Base-by-base conservation (phyloP, 495 filamentous ascomycete species). In the Xylaria scruposa region DNA sequence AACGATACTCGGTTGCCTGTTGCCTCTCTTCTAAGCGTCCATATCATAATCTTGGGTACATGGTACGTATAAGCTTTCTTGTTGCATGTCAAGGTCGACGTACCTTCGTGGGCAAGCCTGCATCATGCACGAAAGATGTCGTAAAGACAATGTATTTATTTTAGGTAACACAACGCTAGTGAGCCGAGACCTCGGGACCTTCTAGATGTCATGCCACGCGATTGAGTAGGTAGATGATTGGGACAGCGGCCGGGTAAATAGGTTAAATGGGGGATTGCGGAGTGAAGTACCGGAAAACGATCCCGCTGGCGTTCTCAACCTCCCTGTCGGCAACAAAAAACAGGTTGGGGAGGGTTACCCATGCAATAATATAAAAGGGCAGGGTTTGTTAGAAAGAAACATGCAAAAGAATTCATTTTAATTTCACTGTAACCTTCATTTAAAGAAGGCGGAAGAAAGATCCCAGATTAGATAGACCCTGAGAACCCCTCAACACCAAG, bases 181-280 rank as follows among this genome's bases (percentile, higher is more conserved):
- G 42, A 67, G 64, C 46, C 64, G 31, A 46, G 53, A 47, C 40
- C n/a, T 29, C 51, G 67, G 38, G 53, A 46, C 29, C 38, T 15
- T 38, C 46, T 24, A 38, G 31, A 8, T 8, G 3, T 10, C 31
- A 36, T 51, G 44, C 9, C 4, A 13, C 5, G 42, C 29, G 60
- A 17, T 26, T 24, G 36, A 24, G 17, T 7, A 9, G 12, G 17
- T 7, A 9, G 12, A 33, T 13, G 17, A 33, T 36, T 38, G 10
- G 33, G 58, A 60, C 58, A 31, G n/a, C 68, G 68, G 58, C 68
- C 83, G 83, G 83, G 77, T 85, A 85, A 85, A 85, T 85, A 78
- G 79, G 83, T 79, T 84, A 84, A 85, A 85, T 83, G 67, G 74
- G 33, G 38, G 33, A 72, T 61, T 54, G 54, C 51, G 54, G 74